phyloP scores from a whole-genome alignment of 1,284 basidiomycete genomes.

The Meira nashicola region DNA sequence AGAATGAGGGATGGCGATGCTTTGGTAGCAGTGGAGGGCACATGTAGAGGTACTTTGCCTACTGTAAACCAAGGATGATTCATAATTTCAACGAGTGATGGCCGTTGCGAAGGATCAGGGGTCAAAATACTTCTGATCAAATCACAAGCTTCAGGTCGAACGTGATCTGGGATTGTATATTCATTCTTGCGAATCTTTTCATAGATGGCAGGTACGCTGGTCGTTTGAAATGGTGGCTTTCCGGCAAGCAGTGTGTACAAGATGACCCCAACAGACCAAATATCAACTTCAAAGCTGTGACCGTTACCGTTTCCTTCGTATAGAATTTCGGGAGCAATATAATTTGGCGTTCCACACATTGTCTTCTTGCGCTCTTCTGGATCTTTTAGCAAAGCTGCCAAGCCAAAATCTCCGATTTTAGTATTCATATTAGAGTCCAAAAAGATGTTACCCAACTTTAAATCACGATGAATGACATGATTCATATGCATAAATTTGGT shows the following conservation, averaged over 20 bases:
- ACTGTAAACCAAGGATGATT: constrained; percentile 77
- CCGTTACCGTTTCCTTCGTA: constrained; percentile 76
- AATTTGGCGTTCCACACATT: constrained; percentile 96
- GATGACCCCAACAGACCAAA: constrained; percentile 96
- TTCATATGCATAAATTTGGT: constrained; percentile 95
- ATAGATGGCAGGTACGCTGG: constrained; percentile 65
- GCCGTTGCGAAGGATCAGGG: constrained; percentile 62
- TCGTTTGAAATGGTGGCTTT: constrained; percentile 93
- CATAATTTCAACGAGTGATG: constrained; percentile 78
- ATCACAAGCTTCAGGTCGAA: constrained; percentile 68
- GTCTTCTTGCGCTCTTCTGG: constrained; percentile 91
- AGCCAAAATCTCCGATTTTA: constrained; percentile 94
- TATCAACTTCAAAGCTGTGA: constrained; percentile 96
- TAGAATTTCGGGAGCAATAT: constrained; percentile 95
- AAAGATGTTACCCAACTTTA: constrained; percentile 90
- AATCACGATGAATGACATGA: constrained; percentile 64
- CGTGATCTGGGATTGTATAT: constrained; percentile 83
- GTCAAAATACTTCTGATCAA: constrained; percentile 83
- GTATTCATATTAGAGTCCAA: constrained; percentile 87
- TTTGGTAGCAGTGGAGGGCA: constrained; percentile 75
- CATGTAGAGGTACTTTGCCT: constrained; percentile 73
- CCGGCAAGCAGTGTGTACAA: constrained; percentile 90
- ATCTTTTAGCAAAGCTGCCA: constrained; percentile 92
- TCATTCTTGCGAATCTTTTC: constrained; percentile 89
- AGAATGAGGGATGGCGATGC: constrained; percentile 67